phyloP scores from a whole-genome alignment of 257 asterid species.

The Pogostemon cablin region DNA sequence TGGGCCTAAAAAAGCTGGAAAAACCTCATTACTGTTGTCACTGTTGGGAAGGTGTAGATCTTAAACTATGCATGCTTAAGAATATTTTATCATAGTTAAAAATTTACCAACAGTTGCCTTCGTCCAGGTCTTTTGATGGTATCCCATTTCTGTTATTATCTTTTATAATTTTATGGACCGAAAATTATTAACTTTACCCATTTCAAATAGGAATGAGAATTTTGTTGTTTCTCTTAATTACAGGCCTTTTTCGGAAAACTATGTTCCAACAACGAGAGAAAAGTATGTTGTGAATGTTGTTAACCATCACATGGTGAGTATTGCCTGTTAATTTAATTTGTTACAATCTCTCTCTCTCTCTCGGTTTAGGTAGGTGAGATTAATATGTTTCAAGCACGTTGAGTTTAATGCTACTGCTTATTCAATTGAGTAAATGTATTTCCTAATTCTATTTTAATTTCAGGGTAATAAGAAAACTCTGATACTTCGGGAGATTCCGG shows the following conservation, averaged over 20 bases:
- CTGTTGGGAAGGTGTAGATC: conserved; percentile 76
- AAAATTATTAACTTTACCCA: conserved; percentile 8
- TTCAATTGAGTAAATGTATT: conserved; percentile 9
- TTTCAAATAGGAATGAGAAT: conserved; percentile 28
- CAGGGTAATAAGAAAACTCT: conserved; percentile 86
- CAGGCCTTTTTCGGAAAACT: conserved; percentile 88
- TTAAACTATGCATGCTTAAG: conserved; percentile 27
- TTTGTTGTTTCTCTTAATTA: conserved; percentile 33
- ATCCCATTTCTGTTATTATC: background rate
- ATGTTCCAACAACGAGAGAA: conserved; percentile 56
- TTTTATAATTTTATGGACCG: conserved; percentile 15
- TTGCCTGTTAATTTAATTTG: conserved; percentile 20
- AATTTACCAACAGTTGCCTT: background rate
- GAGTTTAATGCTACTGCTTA: conserved; percentile 23
- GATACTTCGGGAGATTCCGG: conserved; percentile 87
- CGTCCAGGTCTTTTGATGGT: conserved; percentile 12
- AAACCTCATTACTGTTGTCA: conserved; percentile 73
- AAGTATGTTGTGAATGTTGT: conserved; percentile 73
- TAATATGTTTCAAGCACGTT: conserved; percentile 16
- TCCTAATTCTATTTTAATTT: conserved; percentile 28
- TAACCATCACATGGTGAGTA: conserved; percentile 71
- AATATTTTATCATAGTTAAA: conserved; percentile 21
- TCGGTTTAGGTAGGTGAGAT: conserved; percentile 19
- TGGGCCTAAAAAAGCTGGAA: conserved; percentile 91
- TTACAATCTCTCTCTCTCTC: background rate